Conservation (phyloP, 129 eudicot species). For the Tanacetum coccineum region DNA sequence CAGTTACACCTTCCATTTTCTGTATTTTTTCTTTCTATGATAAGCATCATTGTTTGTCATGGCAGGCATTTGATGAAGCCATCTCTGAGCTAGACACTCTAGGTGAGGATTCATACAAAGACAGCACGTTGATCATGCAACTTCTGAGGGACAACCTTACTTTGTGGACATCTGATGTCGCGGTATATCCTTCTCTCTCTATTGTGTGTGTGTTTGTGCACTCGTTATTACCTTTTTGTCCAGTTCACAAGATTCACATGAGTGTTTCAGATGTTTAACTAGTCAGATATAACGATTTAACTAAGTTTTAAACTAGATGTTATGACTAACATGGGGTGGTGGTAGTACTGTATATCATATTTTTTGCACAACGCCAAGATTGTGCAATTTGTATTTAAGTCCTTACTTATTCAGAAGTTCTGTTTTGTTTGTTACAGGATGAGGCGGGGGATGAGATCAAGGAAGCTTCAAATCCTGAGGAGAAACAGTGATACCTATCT, state of each 20-base stretch:
- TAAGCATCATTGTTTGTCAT: neutral
- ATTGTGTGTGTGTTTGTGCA: neutral
- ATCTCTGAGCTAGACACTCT: conserved; percentile 80
- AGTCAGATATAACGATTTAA: neutral
- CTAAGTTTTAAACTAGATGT: neutral
- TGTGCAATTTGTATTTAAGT: neutral
- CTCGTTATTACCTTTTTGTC: neutral
- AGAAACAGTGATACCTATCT: conserved; percentile 15
- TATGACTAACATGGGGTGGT: neutral
- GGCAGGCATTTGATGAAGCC: conserved; percentile 92
- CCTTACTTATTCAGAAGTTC: neutral
- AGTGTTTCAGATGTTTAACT: neutral
- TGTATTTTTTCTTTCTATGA: neutral
- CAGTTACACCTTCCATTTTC: neutral
- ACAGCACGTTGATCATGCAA: conserved; percentile 91
- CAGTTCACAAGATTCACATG: neutral
- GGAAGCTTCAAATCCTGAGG: conserved; percentile 28
- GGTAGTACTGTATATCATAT: neutral
- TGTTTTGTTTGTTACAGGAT: neutral
- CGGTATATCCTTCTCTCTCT: conserved; percentile 7
- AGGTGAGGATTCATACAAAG: conserved; percentile 95
- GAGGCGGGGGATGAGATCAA: conserved; percentile 28
- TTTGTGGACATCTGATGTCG: conserved; percentile 28
- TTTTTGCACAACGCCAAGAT: neutral
- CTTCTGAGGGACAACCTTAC: conserved; percentile 52